These are phyloP conservation scores for Tetrapisispora nanseiensis DNA, from an alignment of 805 yeast species.

Conservation along the genomic window DNA sequence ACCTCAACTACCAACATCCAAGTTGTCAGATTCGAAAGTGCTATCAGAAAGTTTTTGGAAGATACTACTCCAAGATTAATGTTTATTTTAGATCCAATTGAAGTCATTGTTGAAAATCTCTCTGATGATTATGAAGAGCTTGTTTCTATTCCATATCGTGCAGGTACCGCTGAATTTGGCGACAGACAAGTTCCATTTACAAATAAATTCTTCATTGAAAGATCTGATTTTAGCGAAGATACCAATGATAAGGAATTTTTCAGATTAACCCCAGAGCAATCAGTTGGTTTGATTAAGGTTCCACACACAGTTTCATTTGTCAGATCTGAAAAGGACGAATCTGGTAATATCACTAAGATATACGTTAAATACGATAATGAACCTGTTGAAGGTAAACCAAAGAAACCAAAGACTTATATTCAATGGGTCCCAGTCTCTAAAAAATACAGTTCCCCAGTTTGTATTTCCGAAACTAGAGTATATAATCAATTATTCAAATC, in stretches of 20 bases:
- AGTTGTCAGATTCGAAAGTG: conserved; percentile 76
- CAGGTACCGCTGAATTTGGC: conserved; percentile 72
- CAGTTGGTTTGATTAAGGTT: conserved; percentile 89
- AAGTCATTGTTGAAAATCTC: conserved; percentile 72
- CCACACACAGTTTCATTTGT: conserved; percentile 73
- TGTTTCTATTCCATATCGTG: conserved; percentile 79
- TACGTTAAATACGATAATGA: conserved; percentile 74
- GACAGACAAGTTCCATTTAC: conserved; percentile 68
- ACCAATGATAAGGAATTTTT: conserved; percentile 59
- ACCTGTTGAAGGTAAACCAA: conserved; percentile 33
- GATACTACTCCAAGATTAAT: conserved; percentile 87
- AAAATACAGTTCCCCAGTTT: conserved; percentile 52
- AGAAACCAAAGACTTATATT: conserved; percentile 89
- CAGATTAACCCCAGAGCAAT: conserved; percentile 87
- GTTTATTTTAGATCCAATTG: conserved; percentile 84
- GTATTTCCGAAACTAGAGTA: conserved; percentile 67
- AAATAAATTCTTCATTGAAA: conserved; percentile 72
- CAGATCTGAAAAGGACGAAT: conserved; percentile 44
- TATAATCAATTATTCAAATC: conserved; percentile 82
- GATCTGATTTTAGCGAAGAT: conserved; percentile 73
- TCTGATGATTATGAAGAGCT: conserved; percentile 62
- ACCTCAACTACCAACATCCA: conserved; percentile 89
- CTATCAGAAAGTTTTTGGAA: conserved; percentile 82
- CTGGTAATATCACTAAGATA: conserved; percentile 59
- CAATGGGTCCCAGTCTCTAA: conserved; percentile 86